Percentiles rank a stretch among this genome's conserved stretches.
Evolutionary conservation across 1,139 yeast genomes (phyloP).

Genomic region (Debaryomyces sp.): DNA sequence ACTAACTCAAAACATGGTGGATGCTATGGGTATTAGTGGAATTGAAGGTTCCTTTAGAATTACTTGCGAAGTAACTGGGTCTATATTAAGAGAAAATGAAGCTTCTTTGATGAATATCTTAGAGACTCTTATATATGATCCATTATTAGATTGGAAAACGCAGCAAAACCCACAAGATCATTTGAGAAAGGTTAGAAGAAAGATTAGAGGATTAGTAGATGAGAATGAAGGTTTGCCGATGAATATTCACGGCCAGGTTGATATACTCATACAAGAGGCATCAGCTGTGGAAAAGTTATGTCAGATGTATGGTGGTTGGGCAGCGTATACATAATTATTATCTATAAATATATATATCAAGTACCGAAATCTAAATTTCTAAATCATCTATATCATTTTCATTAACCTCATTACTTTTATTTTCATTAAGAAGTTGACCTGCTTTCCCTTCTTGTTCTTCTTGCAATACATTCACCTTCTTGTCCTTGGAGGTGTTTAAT

Average conservation of each 20-base stretch:
- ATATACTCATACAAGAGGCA: slow-evolving; percentile 84
- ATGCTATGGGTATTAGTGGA: slow-evolving; percentile 89
- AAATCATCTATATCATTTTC: not conserved
- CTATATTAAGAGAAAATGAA: slow-evolving; percentile 75
- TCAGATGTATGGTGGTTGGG: slow-evolving; percentile 96
- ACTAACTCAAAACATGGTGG: slow-evolving; percentile 82
- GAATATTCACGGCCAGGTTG: slow-evolving; percentile 93
- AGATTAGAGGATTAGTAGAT: slow-evolving; percentile 77
- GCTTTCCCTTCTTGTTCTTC: not conserved
- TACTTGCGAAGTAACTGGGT: slow-evolving; percentile 83
- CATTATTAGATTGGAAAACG: slow-evolving; percentile 72
- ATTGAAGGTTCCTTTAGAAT: slow-evolving; percentile 88
- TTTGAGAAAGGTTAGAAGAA: slow-evolving; percentile 72
- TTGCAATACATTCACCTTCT: not conserved
- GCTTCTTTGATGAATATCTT: slow-evolving; percentile 88
- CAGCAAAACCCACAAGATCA: slow-evolving; percentile 63
- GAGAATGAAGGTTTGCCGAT: slow-evolving; percentile 84
- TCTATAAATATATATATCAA: not conserved
- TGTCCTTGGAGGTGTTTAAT: not conserved
- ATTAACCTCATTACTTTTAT: not conserved
- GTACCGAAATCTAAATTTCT: not conserved
- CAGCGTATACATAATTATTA: slow-evolving; percentile 52
- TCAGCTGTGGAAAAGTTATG: slow-evolving; percentile 69
- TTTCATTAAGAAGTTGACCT: not conserved
- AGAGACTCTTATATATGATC: slow-evolving; percentile 92